These are phyloP conservation scores for Elongisporangium anandrum DNA, from an alignment of 352 stramenopile genomes.

Conservation along the genomic window DNA sequence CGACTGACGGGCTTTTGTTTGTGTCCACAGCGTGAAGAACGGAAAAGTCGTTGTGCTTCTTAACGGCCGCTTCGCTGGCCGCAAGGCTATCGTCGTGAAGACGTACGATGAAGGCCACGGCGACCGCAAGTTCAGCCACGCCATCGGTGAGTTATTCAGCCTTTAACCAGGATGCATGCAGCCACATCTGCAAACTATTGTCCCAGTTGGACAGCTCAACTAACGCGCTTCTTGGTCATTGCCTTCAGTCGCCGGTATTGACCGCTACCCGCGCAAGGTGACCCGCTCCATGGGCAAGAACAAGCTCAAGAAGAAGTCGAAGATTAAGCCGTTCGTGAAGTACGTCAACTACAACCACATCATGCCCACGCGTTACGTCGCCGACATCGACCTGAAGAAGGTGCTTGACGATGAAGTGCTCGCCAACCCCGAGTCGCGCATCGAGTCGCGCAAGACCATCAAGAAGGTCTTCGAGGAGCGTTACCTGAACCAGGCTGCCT, in stretches of 20 bases:
- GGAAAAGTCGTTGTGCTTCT: constrained; percentile 99
- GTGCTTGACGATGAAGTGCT: constrained; percentile 91
- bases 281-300: constrained; percentile 96
- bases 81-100: constrained; percentile 99
- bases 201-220: not conserved
- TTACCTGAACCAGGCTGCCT: constrained; percentile 93
- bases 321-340: constrained; percentile 99
- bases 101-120: constrained; percentile 95
- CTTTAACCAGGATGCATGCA: not conserved
- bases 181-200: not conserved
- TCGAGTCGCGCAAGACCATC: constrained; percentile 97
- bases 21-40: constrained; percentile 89
- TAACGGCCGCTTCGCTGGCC: constrained; percentile 97
- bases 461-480: constrained; percentile 99
- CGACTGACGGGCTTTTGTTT: constrained; percentile 3
- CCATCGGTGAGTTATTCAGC: constrained; percentile 67
- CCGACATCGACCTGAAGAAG: constrained; percentile 99
- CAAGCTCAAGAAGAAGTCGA: constrained; percentile 97
- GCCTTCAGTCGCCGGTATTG: constrained; percentile 89
- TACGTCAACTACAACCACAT: constrained; percentile 99
- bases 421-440: constrained; percentile 70
- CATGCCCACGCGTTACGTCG: constrained; percentile 99
- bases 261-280: constrained; percentile 96
- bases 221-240: not conserved
- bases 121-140: constrained; percentile 97